Base-by-base conservation (phyloP, 331 rosid species). In the Ulmus americana region DNA sequence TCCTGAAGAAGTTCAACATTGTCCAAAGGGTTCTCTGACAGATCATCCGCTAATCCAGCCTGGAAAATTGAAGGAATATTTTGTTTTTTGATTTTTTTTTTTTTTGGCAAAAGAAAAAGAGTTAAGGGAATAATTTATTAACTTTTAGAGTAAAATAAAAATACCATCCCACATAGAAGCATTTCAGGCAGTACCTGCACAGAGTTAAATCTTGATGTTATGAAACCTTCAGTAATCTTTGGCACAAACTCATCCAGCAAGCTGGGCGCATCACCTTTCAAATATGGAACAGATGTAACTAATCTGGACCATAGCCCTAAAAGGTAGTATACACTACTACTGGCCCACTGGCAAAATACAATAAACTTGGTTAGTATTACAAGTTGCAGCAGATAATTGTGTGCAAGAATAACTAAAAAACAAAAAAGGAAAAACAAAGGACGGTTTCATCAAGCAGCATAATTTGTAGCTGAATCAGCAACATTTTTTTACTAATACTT, bases 1-100 rank as follows among this genome's bases (percentile, higher is more conserved):
- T 94, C 99, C 79, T 94, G 99, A 69, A 94, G 94, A 78, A 94
- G 97, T 74, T 94, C 99, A 64, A 86, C 97, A 55, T 90, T 89
- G 83, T 94, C 99, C 68, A 94, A 84, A 28, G 99, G 95, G 71
- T 94, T 87, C 84, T 94, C 99, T 14, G 95, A 85, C 68, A 87
- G 95, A 84, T 94, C 97, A 72, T 94, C 99, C 7, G 86, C 82
- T 59, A 85, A 81, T 72, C 82, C 97, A 74, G 90, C 95, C 99
- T 90, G 79, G 61, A 67, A 61, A 70, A 68, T 73, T 79, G 56
- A 58, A 56, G 72, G 38, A 74, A 55, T 67, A 70, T 70, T 43
- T 48, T 28, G 35, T 28, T 28, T 28, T 22, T 22, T 22, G 35
- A 0, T 20, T 20, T 20, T 1, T 20, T 20, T 20, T 20, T 20